These are phyloP conservation scores for Podospora anserina DNA, from an alignment of 495 filamentous ascomycete genomes.

Conservation along the genomic window DNA sequence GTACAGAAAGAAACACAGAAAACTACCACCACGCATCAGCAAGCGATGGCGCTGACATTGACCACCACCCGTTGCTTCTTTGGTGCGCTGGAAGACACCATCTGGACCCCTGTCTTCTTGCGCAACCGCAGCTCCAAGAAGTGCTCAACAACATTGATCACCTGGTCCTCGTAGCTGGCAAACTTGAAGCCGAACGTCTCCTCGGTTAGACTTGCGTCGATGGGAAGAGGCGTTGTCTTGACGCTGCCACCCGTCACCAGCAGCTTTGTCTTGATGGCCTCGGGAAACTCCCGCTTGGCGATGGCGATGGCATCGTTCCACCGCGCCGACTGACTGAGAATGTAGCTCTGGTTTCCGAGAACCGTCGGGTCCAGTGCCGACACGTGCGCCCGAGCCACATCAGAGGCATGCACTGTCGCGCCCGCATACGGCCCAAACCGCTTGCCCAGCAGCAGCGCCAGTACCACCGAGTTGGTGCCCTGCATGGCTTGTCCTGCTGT, in stretches of 20 bases:
- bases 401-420: conserved; percentile 41
- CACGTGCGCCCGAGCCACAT: conserved; percentile 46
- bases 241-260: conserved; percentile 41
- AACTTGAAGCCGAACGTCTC: conserved; percentile 48
- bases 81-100: background rate
- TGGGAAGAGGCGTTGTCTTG: conserved; percentile 34
- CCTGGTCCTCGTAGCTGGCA: conserved; percentile 46
- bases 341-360: conserved; percentile 40
- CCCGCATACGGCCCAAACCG: conserved; percentile 31
- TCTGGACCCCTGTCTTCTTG: conserved; percentile 14
- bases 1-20: background rate
- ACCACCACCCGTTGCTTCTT: conserved; percentile 18
- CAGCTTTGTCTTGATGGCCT: conserved; percentile 38
- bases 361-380: conserved; percentile 39
- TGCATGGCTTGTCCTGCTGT: conserved; percentile 32
- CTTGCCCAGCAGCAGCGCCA: conserved; percentile 37
- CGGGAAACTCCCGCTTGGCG: conserved; percentile 39
- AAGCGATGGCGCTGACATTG: conserved; percentile 16
- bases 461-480: conserved; percentile 37
- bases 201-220: conserved; percentile 45
- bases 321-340: conserved; percentile 31
- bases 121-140: conserved; percentile 31
- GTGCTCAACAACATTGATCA: conserved; percentile 41
- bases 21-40: background rate
- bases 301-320: conserved; percentile 49